Conservation (phyloP, 257 asterid species). For the Solanum rostratum region DNA sequence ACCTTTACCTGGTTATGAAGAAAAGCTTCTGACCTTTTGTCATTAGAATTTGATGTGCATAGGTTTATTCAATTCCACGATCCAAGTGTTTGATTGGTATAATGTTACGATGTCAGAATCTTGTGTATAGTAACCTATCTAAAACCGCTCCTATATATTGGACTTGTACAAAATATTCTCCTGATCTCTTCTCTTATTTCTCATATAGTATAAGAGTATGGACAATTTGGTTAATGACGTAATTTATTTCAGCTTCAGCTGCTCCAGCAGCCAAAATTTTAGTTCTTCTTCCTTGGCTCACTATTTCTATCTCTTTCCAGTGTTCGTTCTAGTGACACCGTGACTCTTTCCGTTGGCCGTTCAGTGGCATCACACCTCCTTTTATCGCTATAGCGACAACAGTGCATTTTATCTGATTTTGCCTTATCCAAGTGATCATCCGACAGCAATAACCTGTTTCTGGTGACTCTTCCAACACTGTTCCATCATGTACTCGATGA, state of each 20-base stretch:
- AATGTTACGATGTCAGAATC: background rate
- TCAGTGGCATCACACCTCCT: background rate
- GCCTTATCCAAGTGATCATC: background rate
- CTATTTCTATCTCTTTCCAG: background rate
- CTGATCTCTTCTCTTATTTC: background rate
- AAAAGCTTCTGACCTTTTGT: background rate
- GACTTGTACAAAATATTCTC: background rate
- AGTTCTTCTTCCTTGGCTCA: background rate
- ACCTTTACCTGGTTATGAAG: background rate
- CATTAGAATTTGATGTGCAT: background rate
- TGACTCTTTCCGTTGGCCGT: background rate
- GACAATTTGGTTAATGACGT: background rate
- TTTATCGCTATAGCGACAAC: background rate
- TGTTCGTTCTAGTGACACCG: background rate
- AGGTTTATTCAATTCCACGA: background rate
- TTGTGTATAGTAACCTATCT: background rate
- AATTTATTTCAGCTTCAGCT: background rate
- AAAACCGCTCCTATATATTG: background rate
- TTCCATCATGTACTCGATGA: background rate
- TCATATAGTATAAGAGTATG: background rate
- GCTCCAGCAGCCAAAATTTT: background rate
- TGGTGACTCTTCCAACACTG: background rate
- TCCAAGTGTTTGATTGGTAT: background rate
- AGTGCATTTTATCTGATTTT: background rate
- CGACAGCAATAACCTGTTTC: background rate